Evolutionary conservation across 257 asterid species (phyloP).

Genomic region (Penstemon barbatus): DNA sequence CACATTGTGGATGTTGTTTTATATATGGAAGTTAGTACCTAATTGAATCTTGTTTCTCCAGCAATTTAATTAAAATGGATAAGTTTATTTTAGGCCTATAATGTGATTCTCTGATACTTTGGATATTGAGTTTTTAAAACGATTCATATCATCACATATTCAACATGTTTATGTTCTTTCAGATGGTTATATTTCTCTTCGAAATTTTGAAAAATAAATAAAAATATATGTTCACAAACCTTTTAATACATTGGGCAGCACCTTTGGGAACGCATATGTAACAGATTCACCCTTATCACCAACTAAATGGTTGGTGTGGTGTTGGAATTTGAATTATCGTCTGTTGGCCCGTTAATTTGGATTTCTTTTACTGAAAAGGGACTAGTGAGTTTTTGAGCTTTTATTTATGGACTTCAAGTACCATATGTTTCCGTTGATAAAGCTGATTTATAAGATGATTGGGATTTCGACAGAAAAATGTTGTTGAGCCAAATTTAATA

Average conservation of each 20-base stretch:
- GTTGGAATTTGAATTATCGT: slow-evolving; percentile 7
- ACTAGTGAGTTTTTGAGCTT: slow-evolving; percentile 12
- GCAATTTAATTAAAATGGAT: slow-evolving; percentile 7
- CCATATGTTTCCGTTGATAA: not conserved
- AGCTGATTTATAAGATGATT: not conserved
- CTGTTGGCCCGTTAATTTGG: slow-evolving; percentile 10
- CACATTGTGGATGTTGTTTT: slow-evolving; percentile 96
- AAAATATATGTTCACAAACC: not conserved
- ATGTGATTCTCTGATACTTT: slow-evolving; percentile 12
- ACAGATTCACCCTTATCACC: slow-evolving; percentile 19
- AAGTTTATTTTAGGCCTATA: not conserved
- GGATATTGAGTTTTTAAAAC: slow-evolving; percentile 6
- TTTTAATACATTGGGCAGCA: slow-evolving; percentile 18
- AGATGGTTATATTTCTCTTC: slow-evolving; percentile 4
- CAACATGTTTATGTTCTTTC: not conserved
- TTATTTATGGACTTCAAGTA: slow-evolving; percentile 9
- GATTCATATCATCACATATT: slow-evolving; percentile 3
- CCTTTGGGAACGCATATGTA: slow-evolving; percentile 12
- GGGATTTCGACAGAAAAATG: not conserved
- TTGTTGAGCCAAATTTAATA: too few species aligned
- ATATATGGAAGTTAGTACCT: slow-evolving; percentile 86
- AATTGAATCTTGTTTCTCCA: slow-evolving; percentile 22
- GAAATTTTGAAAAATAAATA: slow-evolving; percentile 10
- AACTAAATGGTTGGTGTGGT: slow-evolving; percentile 23
- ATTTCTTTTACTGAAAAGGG: not conserved